Conservation (phyloP, 2,329 filamentous ascomycete species). For the Whalleya microplaca region DNA sequence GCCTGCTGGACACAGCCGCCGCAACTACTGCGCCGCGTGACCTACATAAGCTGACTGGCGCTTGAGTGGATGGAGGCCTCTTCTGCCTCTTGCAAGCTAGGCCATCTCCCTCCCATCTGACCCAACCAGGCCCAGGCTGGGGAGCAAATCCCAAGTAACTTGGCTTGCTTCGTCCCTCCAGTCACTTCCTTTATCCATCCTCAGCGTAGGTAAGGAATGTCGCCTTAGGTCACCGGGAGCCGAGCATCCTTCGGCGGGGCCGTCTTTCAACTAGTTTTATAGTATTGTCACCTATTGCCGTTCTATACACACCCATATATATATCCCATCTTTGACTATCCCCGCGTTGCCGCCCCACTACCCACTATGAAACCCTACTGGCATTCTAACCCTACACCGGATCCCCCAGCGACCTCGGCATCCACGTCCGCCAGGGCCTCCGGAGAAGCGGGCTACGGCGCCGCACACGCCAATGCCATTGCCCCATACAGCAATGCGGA, state of each 20-base stretch:
- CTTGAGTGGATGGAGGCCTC: conserved; percentile 15
- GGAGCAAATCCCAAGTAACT: conserved; percentile 1
- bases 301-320: too few species aligned
- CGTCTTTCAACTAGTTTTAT: too few species aligned
- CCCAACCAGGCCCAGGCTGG: background rate
- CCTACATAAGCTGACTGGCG: background rate
- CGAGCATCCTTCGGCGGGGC: too few species aligned
- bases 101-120: background rate
- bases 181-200: too few species aligned
- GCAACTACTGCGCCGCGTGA: conserved; percentile 7
- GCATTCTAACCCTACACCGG: background rate
- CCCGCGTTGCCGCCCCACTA: too few species aligned
- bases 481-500: background rate
- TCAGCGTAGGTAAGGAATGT: too few species aligned
- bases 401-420: background rate
- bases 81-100: background rate
- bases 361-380: too few species aligned
- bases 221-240: too few species aligned
- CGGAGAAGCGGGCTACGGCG: background rate
- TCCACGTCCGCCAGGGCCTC: background rate
- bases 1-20: background rate
- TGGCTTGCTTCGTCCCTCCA: too few species aligned
- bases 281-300: too few species aligned
- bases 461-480: background rate
- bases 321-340: too few species aligned